Percentiles rank a stretch among this genome's conserved stretches.
Evolutionary conservation across 352 stramenopile species (phyloP).

Genomic region (Globisporangium acanthophoron): DNA sequence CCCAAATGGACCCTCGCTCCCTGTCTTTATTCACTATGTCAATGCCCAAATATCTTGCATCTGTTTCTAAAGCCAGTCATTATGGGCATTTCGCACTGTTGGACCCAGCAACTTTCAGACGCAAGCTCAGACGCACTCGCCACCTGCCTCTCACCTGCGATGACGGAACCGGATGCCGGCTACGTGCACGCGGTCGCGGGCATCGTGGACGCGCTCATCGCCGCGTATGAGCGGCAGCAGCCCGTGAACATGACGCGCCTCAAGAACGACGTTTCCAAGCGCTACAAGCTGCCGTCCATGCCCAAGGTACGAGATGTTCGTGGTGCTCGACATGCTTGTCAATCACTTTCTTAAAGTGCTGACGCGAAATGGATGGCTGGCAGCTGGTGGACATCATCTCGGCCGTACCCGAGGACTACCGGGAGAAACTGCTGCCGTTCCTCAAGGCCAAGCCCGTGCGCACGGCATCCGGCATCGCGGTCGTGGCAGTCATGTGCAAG

Average conservation of each 20-base stretch:
- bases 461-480: constrained; percentile 92
- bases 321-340: not conserved
- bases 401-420: constrained; percentile 91
- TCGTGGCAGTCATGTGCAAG: constrained; percentile 98
- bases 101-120: too few species aligned
- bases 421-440: constrained; percentile 87
- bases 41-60: too few species aligned
- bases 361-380: not conserved
- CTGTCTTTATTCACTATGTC: too few species aligned
- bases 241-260: constrained; percentile 93
- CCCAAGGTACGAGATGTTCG: constrained; percentile 49
- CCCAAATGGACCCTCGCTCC: too few species aligned
- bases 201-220: constrained; percentile 91
- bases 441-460: constrained; percentile 95
- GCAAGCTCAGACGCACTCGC: too few species aligned
- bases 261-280: constrained; percentile 89
- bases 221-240: constrained; percentile 84
- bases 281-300: constrained; percentile 90
- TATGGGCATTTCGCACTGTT: too few species aligned
- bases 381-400: constrained; percentile 94
- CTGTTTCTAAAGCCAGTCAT: too few species aligned
- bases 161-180: constrained; percentile 19
- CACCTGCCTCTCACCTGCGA: constrained; percentile 1
- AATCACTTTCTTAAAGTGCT: not conserved
- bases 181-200: constrained; percentile 85